phyloP scores from a whole-genome alignment of 768 basidiomycete genomes.

The Auriculariales sp. region DNA sequence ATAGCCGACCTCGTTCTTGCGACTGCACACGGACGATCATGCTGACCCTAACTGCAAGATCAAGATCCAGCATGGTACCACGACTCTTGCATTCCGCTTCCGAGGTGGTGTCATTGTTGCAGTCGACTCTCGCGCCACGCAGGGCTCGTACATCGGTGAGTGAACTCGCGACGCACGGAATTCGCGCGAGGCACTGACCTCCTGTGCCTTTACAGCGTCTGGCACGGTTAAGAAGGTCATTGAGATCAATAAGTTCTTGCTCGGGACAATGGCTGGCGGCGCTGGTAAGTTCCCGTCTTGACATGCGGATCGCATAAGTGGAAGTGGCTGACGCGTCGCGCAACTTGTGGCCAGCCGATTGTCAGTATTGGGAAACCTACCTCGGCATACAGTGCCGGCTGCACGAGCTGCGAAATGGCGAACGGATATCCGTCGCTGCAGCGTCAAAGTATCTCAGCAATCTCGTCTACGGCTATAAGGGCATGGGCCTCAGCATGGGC shows the following conservation, averaged over 20 bases:
- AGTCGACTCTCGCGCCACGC: conserved; percentile 96
- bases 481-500: conserved; percentile 98
- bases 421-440: conserved; percentile 98
- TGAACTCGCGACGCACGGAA: conserved; percentile 6
- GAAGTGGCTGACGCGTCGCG: neutral
- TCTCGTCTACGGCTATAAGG: conserved; percentile 95
- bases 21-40: conserved; percentile 88
- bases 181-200: neutral
- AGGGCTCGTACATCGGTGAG: conserved; percentile 91
- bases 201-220: conserved; percentile 39
- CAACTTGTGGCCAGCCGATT: conserved; percentile 58
- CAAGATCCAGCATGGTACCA: conserved; percentile 98
- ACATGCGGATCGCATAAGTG: neutral
- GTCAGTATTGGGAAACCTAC: conserved; percentile 98
- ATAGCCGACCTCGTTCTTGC: conserved; percentile 82
- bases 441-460: conserved; percentile 96
- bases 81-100: conserved; percentile 93
- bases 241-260: conserved; percentile 95
- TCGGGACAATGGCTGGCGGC: conserved; percentile 99
- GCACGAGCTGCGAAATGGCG: conserved; percentile 89
- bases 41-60: conserved; percentile 90
- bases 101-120: conserved; percentile 97
- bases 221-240: conserved; percentile 99
- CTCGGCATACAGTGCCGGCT: conserved; percentile 95
- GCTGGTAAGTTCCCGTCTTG: conserved; percentile 48